Base-by-base conservation (phyloP, 768 basidiomycete species). In the Vishniacozyma victoriae region DNA sequence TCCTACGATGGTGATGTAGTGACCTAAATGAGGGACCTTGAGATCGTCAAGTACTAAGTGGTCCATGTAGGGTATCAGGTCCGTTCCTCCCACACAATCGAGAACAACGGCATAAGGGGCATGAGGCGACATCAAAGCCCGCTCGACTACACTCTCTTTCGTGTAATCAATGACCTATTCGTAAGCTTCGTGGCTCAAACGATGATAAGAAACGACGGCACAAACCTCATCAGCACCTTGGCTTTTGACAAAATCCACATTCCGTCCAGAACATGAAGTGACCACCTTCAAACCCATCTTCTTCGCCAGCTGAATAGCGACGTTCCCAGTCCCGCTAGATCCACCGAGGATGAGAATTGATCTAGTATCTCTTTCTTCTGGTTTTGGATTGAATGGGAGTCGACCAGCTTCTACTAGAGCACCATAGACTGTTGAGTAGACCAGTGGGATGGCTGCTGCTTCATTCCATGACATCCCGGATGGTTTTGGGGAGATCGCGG, bases 261-360 rank as follows among this genome's bases (percentile, higher is more conserved):
- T 86, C 64, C 76, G 78, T 1, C 63, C 74, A 3, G 83, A 85
- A 7, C 82, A 83, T 24, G 76, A 79, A 0, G 79, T 79, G 2
- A 78, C 73, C 4, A 86, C 83, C 3, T 53, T 72, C 46, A 79
- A 79, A 3, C 82, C 82, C 52, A 74, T 75, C 0, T 78, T 76
- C 61, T 86, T 87, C 6, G 85, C 83, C 9, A 86, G 63, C 64
- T 86, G 84, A 40, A 87, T 82, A 1, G 83, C 85, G 55, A 78
- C 78, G n/a, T 76, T 72, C 3, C 85, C 86, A 1, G 86, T 82
- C 12, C 80, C 72, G 1, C 82, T 79, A 42, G 81, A 82, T 3
- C 83, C 86, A 0, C 85, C 85, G 47, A 84, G 82, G 59, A 88
- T 73, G 55, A 87, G 78, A 3, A 87, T 72, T 1, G 76, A 75